A percentile compares a stretch with the other conserved stretches of the same genome.
Evolutionary conservation across 2,329 filamentous ascomycete species (phyloP).

Genomic region (Fusarium chlamydosporum): DNA sequence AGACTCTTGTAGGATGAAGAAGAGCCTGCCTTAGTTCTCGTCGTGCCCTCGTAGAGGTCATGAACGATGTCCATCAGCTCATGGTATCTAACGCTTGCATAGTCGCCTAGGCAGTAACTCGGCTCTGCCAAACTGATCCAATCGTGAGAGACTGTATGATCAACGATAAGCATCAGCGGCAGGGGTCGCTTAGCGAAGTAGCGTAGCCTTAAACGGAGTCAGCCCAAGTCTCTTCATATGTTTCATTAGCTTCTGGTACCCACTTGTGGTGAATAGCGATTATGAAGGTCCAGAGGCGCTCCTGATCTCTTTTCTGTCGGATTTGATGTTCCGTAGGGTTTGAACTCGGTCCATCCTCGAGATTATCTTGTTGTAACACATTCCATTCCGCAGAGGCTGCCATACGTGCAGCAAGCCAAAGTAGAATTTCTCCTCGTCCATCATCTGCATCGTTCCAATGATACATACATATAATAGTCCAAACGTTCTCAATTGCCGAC

Average conservation of each 20-base stretch:
- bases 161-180: fast-evolving
- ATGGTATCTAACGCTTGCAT: neutral
- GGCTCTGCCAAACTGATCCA: neutral
- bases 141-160: neutral
- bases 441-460: constrained; percentile 4
- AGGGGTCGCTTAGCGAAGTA: neutral
- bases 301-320: neutral
- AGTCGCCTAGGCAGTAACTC: constrained; percentile 1
- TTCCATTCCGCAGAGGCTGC: constrained; percentile 5
- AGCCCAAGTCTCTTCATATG: neutral
- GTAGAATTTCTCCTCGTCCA: neutral
- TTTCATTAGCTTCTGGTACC: neutral
- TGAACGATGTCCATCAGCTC: neutral
- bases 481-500: constrained; percentile 1
- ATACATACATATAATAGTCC: constrained; percentile 14
- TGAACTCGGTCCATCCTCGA: fast-evolving
- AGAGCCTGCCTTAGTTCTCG: fast-evolving
- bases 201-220: neutral
- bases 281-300: neutral
- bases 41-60: neutral
- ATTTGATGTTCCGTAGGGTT: neutral
- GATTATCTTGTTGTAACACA: fast-evolving
- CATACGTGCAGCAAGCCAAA: neutral
- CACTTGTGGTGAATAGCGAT: neutral
- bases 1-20: fast-evolving